phyloP scores from a whole-genome alignment of 2,329 filamentous ascomycete species.

The Cryphonectria naterciae region DNA sequence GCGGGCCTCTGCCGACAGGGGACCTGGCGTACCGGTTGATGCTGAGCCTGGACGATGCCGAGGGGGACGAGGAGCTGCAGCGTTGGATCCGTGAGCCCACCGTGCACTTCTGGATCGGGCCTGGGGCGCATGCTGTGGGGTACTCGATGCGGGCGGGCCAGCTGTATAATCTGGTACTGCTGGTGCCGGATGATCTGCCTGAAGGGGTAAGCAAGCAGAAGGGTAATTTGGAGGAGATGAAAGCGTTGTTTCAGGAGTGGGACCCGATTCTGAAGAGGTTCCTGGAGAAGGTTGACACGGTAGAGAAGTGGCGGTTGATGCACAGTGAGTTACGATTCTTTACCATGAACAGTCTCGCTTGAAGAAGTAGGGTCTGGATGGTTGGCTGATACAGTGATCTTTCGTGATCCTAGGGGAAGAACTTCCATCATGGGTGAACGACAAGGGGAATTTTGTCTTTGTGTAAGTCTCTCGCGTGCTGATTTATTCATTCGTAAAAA shows the following conservation, averaged over 20 bases:
- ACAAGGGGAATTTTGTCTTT: conserved; percentile 54
- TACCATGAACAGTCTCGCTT: no score
- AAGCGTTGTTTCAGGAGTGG: conserved; percentile 62
- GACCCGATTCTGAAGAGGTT: conserved; percentile 59
- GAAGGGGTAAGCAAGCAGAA: conserved; percentile 51
- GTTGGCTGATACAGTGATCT: background rate
- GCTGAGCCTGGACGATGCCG: conserved; percentile 55
- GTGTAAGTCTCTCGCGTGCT: conserved; percentile 41
- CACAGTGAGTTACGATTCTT: conserved; percentile 39
- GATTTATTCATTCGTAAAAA: conserved; percentile 38
- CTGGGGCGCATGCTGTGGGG: conserved; percentile 62
- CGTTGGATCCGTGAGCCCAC: conserved; percentile 56
- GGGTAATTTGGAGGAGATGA: conserved; percentile 65
- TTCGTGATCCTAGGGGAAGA: conserved; percentile 41
- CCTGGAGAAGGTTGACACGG: conserved; percentile 55
- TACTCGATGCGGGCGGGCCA: conserved; percentile 63
- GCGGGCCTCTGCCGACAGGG: conserved; percentile 60
- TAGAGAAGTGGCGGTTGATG: conserved; percentile 74
- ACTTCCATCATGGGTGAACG: conserved; percentile 59
- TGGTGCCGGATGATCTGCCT: conserved; percentile 62
- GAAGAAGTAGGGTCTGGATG: no score
- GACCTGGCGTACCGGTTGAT: conserved; percentile 69
- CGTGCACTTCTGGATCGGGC: conserved; percentile 67
- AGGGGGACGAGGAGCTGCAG: conserved; percentile 51
- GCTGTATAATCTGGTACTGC: conserved; percentile 68